phyloP scores from a whole-genome alignment of 2,329 filamentous ascomycete species.

The Kalmusia sp. region DNA sequence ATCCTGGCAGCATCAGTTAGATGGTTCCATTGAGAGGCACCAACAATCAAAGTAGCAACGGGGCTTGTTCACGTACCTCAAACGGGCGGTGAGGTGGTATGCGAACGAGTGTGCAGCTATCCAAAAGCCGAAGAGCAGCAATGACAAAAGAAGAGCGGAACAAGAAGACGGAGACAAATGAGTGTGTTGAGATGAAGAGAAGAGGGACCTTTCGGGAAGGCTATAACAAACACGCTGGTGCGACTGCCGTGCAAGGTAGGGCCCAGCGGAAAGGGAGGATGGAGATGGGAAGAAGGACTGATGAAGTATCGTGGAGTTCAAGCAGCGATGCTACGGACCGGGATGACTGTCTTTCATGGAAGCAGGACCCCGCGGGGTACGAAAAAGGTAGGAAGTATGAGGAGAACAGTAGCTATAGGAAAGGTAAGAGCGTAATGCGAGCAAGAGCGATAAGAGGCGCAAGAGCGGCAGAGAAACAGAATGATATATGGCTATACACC shows the following conservation, averaged over 20 bases:
- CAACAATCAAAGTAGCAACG: background rate
- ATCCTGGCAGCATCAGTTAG: constrained; percentile 25
- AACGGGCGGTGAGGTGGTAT: constrained; percentile 35
- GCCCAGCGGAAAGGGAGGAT: constrained; percentile 20
- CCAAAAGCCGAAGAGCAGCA: constrained; percentile 47
- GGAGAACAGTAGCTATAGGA: background rate
- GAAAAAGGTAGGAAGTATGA: background rate
- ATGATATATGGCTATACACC: no score
- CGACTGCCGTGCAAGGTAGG: constrained; percentile 25
- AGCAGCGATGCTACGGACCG: background rate
- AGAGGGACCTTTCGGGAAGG: constrained; percentile 15
- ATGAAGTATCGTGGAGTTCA: constrained; percentile 3
- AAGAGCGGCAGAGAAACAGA: no score
- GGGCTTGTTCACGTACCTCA: constrained; percentile 31
- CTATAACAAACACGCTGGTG: constrained; percentile 32
- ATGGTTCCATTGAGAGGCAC: background rate
- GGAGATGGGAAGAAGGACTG: constrained; percentile 10
- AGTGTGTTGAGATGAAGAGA: constrained; percentile 37
- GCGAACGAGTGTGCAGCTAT: constrained; percentile 45
- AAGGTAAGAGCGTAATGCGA: background rate
- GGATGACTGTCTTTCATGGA: background rate
- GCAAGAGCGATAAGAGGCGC: background rate
- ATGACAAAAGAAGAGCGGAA: constrained; percentile 46
- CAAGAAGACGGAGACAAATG: constrained; percentile 49
- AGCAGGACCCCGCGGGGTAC: background rate